phyloP scores from a whole-genome alignment of 805 yeast genomes.

The Wickerhamiella nectarea region DNA sequence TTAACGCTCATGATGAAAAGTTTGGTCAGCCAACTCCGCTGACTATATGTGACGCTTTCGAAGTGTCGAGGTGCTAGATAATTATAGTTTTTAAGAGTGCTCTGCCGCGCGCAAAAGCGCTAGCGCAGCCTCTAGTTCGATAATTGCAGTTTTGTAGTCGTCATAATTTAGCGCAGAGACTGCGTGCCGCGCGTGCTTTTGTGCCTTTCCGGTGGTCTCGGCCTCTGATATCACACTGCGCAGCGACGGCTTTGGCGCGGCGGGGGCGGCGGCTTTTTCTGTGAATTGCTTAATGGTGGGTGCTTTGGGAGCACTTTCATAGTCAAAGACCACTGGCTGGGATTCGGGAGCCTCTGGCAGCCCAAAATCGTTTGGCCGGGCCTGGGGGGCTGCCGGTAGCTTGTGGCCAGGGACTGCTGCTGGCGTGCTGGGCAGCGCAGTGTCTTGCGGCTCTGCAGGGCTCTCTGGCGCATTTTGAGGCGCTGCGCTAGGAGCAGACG shows the following conservation, averaged over 20 bases:
- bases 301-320: constrained; percentile 9
- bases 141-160: constrained; percentile 49
- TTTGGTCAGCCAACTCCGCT: not conserved
- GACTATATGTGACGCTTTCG: too few relatives aligned
- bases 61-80: not conserved
- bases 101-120: constrained; percentile 20
- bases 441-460: not conserved
- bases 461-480: not conserved
- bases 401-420: constrained; percentile 8
- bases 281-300: constrained; percentile 12
- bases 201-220: constrained; percentile 31
- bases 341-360: constrained; percentile 9
- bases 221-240: constrained; percentile 25
- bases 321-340: constrained; percentile 12
- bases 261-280: constrained; percentile 10
- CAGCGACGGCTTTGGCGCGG: not conserved
- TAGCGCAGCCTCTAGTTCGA: constrained; percentile 39
- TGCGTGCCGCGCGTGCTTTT: constrained; percentile 59
- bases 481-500: not conserved
- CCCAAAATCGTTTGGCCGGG: constrained; percentile 13
- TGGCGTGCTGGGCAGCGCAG: not conserved
- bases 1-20: constrained; percentile 21
- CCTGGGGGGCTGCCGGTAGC: constrained; percentile 14
- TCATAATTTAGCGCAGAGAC: constrained; percentile 61
- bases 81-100: not conserved